A percentile compares a stretch with the other conserved stretches of the same genome.
phyloP scores from a whole-genome alignment of 257 asterid genomes.

The Orobanche coerulescens region DNA sequence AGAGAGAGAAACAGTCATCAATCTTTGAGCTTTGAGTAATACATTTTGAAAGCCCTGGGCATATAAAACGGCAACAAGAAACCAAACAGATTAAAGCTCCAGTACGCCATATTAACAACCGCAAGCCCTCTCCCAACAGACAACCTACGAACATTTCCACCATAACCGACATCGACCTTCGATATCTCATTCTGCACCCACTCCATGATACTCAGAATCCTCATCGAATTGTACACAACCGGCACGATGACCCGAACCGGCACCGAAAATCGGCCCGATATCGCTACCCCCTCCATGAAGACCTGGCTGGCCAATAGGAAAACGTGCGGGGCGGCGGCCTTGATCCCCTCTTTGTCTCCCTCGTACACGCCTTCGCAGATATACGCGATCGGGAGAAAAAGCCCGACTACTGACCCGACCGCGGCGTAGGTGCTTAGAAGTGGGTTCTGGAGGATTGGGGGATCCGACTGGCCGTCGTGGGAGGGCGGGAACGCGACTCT shows the following conservation, averaged over 20 bases:
- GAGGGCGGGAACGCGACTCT: conserved; percentile 47
- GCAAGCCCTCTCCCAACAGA: conserved; percentile 50
- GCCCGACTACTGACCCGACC: conserved; percentile 40
- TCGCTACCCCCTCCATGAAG: conserved; percentile 56
- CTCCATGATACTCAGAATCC: conserved; percentile 43
- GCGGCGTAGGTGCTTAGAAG: conserved; percentile 27
- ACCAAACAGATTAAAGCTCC: conserved; percentile 74
- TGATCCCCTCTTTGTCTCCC: conserved; percentile 59
- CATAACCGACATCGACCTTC: conserved; percentile 22
- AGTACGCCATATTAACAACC: conserved; percentile 51
- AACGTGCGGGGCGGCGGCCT: conserved; percentile 67
- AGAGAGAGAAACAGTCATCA: no score
- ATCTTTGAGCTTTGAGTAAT: conserved; percentile 25
- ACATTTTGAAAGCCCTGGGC: conserved; percentile 60
- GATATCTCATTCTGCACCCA: conserved; percentile 48
- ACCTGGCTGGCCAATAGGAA: conserved; percentile 58
- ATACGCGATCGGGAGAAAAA: conserved; percentile 55
- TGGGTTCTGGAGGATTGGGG: conserved; percentile 37
- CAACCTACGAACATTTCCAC: conserved; percentile 25
- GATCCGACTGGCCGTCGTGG: conserved; percentile 19
- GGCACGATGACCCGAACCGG: conserved; percentile 63
- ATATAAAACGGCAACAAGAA: conserved; percentile 64
- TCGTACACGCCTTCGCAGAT: conserved; percentile 49
- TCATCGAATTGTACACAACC: conserved; percentile 46
- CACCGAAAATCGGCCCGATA: conserved; percentile 33